Percentiles rank a stretch among this genome's conserved stretches.
Evolutionary conservation across 208 protist species (phyloP).

Genomic region (Trypanosoma vivax): DNA sequence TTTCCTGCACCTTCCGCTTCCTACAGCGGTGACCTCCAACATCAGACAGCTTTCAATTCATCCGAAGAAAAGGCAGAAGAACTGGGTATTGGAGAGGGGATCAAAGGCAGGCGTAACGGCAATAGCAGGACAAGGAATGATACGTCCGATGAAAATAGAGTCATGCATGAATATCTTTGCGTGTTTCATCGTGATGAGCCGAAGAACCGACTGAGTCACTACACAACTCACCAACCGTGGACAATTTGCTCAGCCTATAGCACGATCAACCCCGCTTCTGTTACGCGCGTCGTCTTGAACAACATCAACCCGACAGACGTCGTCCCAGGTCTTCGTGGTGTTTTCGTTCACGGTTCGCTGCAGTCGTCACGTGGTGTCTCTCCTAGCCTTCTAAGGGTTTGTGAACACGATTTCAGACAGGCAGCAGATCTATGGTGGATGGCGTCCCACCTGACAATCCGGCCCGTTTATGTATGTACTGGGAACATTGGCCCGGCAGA

Average conservation of each 20-base stretch:
- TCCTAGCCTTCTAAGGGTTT: conserved; percentile 21
- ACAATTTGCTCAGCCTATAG: conserved; percentile 61
- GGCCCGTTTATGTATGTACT: conserved; percentile 42
- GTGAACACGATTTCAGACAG: conserved; percentile 30
- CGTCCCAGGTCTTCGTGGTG: conserved; percentile 36
- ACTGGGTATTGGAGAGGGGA: background rate
- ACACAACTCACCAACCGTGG: conserved; percentile 37
- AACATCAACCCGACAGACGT: conserved; percentile 45
- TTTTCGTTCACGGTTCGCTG: conserved; percentile 56
- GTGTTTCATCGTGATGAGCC: conserved; percentile 76
- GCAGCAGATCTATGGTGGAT: conserved; percentile 73
- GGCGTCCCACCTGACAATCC: conserved; percentile 52
- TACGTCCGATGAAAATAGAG: background rate
- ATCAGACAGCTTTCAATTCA: background rate
- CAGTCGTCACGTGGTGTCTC: conserved; percentile 12
- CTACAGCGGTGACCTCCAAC: background rate
- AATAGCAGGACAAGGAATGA: background rate
- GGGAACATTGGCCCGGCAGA: background rate
- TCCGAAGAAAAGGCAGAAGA: background rate
- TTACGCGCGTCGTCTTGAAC: conserved; percentile 46
- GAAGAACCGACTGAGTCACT: conserved; percentile 44
- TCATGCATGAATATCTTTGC: conserved; percentile 57
- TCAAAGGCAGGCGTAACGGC: too few relatives aligned
- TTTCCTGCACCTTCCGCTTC: conserved; percentile 24
- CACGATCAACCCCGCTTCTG: conserved; percentile 29